These are phyloP conservation scores for Podila horticola DNA, from an alignment of 192 early-diverging fungal species.

Conservation along the genomic window DNA sequence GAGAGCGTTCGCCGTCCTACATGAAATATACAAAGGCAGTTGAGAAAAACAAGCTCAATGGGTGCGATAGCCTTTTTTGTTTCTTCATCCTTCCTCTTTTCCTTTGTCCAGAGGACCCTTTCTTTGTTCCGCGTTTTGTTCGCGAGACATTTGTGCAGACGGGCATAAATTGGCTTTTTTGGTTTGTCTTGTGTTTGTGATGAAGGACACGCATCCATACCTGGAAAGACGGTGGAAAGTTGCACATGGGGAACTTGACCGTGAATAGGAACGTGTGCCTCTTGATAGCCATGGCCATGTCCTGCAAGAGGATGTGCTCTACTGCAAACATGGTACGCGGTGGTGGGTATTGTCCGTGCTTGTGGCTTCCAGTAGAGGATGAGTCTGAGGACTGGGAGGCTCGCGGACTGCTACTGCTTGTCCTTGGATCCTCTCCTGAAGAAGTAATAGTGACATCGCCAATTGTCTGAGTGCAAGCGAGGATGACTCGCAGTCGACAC, in stretches of 20 bases:
- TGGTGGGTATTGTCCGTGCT: constrained; percentile 1
- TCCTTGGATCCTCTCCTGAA: not conserved
- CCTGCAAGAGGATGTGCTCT: constrained; percentile 26
- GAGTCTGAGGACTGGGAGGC: not conserved
- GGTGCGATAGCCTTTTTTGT: not conserved
- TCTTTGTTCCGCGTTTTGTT: too few relatives aligned
- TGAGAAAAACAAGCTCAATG: constrained; percentile 1
- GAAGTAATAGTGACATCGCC: not conserved
- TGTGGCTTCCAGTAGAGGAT: not conserved
- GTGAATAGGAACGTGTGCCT: constrained; percentile 47
- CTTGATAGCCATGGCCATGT: constrained; percentile 26
- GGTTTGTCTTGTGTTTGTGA: too few relatives aligned
- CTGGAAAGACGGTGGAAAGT: constrained; percentile 35
- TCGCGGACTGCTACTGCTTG: not conserved
- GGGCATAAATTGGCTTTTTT: too few relatives aligned
- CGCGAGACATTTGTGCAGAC: too few relatives aligned
- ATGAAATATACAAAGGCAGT: not conserved
- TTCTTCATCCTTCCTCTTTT: too few relatives aligned
- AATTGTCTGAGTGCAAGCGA: constrained; percentile 27
- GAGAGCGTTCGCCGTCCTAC: constrained; percentile 33
- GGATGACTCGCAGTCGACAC: constrained; percentile 33
- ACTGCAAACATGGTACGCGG: constrained; percentile 24
- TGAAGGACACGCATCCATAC: constrained; percentile 7
- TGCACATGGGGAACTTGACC: constrained; percentile 43
- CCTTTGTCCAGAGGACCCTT: too few relatives aligned